Conservation (phyloP, 306 rosid genomes). For the Quercus cerris region DNA sequence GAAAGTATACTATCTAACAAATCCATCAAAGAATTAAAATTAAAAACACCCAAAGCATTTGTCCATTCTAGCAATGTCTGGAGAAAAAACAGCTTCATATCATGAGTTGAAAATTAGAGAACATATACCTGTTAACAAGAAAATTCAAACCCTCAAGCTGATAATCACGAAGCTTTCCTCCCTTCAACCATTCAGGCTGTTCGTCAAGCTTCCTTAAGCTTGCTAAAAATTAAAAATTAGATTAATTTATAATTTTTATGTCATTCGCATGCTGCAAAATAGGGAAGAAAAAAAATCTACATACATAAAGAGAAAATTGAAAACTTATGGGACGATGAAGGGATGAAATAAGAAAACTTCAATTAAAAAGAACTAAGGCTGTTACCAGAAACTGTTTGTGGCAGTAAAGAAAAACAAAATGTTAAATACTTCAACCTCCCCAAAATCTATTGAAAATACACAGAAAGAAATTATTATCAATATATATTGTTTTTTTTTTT, state of each 20-base stretch:
- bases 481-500: too few species aligned
- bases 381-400: too few species aligned
- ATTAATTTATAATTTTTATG: slow-evolving; percentile 19
- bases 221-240: slow-evolving; percentile 50
- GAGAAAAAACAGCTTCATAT: too few species aligned
- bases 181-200: slow-evolving; percentile 97
- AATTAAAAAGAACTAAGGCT: not conserved
- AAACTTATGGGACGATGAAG: not conserved
- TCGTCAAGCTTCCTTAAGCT: slow-evolving; percentile 97
- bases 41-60: too few species aligned
- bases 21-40: too few species aligned
- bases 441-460: too few species aligned
- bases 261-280: not conserved
- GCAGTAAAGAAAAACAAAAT: too few species aligned
- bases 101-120: not conserved
- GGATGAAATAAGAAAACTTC: not conserved
- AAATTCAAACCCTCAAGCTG: slow-evolving; percentile 99
- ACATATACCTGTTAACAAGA: slow-evolving; percentile 88
- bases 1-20: too few species aligned
- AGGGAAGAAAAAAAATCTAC: not conserved
- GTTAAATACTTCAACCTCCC: too few species aligned
- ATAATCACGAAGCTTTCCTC: slow-evolving; percentile 99
- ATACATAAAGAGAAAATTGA: not conserved
- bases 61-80: too few species aligned
- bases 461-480: too few species aligned